Base-by-base conservation (phyloP, 805 yeast species). In the Ogataea parapolymorpha region DNA sequence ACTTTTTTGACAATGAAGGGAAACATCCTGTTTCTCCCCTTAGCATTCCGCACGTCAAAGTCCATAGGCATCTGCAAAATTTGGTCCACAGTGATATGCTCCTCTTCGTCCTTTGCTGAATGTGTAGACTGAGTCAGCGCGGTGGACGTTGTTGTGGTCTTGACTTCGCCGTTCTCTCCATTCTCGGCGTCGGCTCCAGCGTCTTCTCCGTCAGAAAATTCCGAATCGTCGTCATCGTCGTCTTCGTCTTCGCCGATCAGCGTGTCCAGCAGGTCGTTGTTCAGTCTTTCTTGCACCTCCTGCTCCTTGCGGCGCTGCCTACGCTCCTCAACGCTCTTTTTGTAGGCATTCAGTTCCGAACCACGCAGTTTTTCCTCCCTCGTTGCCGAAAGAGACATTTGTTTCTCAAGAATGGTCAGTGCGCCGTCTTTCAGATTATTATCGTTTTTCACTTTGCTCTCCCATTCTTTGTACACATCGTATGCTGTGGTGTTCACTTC, bases 21-120 rank as follows among this genome's bases (percentile, higher is more conserved):
- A 56, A 91, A 93, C 85, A 85, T 82, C 32, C 72, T 76, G 60
- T 69, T 72, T 62, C 56, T 75, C 61, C 69, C 76, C 54, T 60
- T 64, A 26, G 71, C 69, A 5, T 68, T 67, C 23, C 74, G 67
- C 31, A 81, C 75, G 54, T 82, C 86, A 39, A 62, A 68, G 51
- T 75, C 80, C 55, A 80, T 66, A 1, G 80, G 77, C 43, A 67
- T 56, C 39, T 68, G 65, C 18, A 68, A 58, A 6, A 68, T 71
- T 18, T 75, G 64, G 55, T 65, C 55, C 55, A 67, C 35, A 58
- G 66, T 41, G 14, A 50, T 29, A 30, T 41, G 34, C 44, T 51
- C 43, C 25, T 51, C 55, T 32, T 55, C 46, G 39, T 50, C 47
- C 17, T 53, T 50, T n/a, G 41, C 25, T 3, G 49, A 37, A 41